phyloP scores from a whole-genome alignment of 1,139 yeast species.

The Yamadazyma atmosphaerica region DNA sequence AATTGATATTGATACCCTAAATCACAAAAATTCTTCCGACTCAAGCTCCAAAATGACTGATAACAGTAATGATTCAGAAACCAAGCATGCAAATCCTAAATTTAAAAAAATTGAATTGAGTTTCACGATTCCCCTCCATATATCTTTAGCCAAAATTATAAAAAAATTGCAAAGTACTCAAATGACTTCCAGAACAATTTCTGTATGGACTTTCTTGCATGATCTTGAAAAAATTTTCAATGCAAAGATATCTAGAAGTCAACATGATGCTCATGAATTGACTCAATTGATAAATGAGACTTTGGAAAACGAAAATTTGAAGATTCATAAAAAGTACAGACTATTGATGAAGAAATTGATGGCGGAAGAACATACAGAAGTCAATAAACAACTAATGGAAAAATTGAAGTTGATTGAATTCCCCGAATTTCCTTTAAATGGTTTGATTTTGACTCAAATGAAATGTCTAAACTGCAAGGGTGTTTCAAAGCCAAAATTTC shows the following conservation, averaged over 20 bases:
- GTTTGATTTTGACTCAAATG: slow-evolving; percentile 64
- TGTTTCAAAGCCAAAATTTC: slow-evolving; percentile 57
- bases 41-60: background rate
- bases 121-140: slow-evolving; percentile 52
- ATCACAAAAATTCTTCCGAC: background rate
- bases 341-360: slow-evolving; percentile 15
- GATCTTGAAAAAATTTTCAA: slow-evolving; percentile 76
- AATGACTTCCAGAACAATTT: slow-evolving; percentile 51
- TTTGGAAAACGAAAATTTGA: slow-evolving; percentile 62
- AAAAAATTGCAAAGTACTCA: slow-evolving; percentile 65
- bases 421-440: slow-evolving; percentile 75
- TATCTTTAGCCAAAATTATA: slow-evolving; percentile 55
- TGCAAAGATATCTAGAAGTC: slow-evolving; percentile 74
- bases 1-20: slow-evolving; percentile 23
- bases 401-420: slow-evolving; percentile 28
- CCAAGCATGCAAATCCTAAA: slow-evolving; percentile 21
- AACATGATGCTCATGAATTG: slow-evolving; percentile 94
- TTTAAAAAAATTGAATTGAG: slow-evolving; percentile 25
- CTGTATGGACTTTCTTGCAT: slow-evolving; percentile 78
- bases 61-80: slow-evolving; percentile 2
- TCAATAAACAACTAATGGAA: slow-evolving; percentile 8
- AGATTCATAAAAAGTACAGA: slow-evolving; percentile 37
- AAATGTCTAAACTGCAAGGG: slow-evolving; percentile 67
- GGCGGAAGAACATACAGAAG: slow-evolving; percentile 4
- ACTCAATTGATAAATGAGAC: slow-evolving; percentile 80